Evolutionary conservation across 2,329 filamentous ascomycete species (phyloP), one percentile per base, ranked within the genome.

Genomic region (Cladosporium sp.): DNA sequence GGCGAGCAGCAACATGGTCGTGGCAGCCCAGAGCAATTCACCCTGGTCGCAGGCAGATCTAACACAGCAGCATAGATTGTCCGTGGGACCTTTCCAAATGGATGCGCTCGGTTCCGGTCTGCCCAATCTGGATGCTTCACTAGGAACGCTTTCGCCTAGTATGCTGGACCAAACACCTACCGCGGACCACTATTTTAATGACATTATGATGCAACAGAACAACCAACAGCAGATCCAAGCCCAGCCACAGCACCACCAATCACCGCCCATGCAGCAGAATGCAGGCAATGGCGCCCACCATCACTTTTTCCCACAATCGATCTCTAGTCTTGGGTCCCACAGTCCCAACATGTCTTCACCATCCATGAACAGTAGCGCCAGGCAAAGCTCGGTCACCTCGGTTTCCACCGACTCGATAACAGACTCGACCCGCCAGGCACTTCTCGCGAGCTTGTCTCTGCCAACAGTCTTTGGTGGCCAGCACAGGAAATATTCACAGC

Each of bases 81-180:
- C 82, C 38, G 70, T 73, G 4, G 83, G 84, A 61, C 81, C 84
- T 4, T 92, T 89, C 65, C 78, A 84, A 50, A 75, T 95, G 68
- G 89, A 95, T 62, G 78, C 89, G 56, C 82, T 83, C 64, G 80
- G 82, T 56, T 78, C 83, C 37, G 83, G 87, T 30, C 90, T 95
- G 66, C 84, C 87, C 52, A 89, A 93, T 57, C 63, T 83, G 65
- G 82, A 90, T 62, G 76, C 87, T 59, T 81, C 80, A 56, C 80
- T 83, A 43, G 83, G 82, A 56, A 87, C 86, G 11, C 75, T 92
- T 52, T 92, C 89, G 54, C 88, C 89, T 42, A 85, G 85, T 56
- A 70, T 87, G 38, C 76, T 82, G 65, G 82, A 85, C 61, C 86
- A 89, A 69, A 83, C 80, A 63, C 78, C 82, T 59, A 82, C 81